Percentiles rank a stretch among this genome's conserved stretches.
Conservation (phyloP, 2,329 filamentous ascomycete genomes). For the Pseudonectria foliicola region DNA sequence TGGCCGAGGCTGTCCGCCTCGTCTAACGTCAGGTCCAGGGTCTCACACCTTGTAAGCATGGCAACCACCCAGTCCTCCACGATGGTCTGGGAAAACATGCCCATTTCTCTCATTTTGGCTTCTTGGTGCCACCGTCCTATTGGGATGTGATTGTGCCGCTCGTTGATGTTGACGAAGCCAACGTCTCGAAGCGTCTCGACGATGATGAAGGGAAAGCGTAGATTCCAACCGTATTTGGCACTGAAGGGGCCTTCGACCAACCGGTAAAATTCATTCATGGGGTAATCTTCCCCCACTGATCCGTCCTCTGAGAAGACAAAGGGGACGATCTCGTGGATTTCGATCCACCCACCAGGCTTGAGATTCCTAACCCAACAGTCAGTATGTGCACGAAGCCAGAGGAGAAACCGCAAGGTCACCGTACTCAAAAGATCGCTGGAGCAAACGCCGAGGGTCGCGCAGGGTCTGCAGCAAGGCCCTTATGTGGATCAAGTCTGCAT, state of each 20-base stretch:
- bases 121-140: slow-evolving; percentile 33
- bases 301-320: slow-evolving; percentile 27
- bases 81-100: slow-evolving; percentile 30
- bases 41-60: slow-evolving; percentile 27
- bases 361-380: slow-evolving; percentile 21
- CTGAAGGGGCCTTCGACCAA: slow-evolving; percentile 27
- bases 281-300: slow-evolving; percentile 21
- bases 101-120: slow-evolving; percentile 28
- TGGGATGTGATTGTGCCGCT: slow-evolving; percentile 24
- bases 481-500: slow-evolving; percentile 47
- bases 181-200: slow-evolving; percentile 21
- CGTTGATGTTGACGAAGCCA: slow-evolving; percentile 29
- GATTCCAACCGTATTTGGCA: slow-evolving; percentile 28
- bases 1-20: slow-evolving; percentile 27
- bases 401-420: background rate
- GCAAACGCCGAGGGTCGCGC: slow-evolving; percentile 41
- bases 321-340: slow-evolving; percentile 30
- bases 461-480: slow-evolving; percentile 45
- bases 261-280: slow-evolving; percentile 26
- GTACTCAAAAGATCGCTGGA: slow-evolving; percentile 40
- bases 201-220: slow-evolving; percentile 23
- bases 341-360: slow-evolving; percentile 33
- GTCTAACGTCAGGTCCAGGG: slow-evolving; percentile 26
- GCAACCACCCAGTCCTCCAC: slow-evolving; percentile 28
- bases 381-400: slow-evolving; percentile 1